Evolutionary conservation across 495 filamentous ascomycete species (phyloP), one percentile per base, ranked within the genome.

Genomic region (Aspergillus nanangensis): DNA sequence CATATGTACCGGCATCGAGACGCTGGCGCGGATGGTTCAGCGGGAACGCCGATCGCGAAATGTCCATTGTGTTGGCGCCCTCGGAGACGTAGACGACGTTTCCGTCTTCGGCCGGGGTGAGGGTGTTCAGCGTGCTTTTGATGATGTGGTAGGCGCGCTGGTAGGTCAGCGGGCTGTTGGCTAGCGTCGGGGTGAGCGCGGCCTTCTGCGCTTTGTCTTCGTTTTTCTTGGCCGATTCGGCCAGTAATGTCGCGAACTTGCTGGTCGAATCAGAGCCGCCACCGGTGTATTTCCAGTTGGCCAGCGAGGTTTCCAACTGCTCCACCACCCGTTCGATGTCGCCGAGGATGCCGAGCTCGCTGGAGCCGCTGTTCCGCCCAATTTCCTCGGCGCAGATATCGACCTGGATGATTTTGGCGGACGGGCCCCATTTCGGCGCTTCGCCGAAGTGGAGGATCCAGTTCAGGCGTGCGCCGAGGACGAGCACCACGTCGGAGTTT

Each of bases 11-110:
- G 7, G 81, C 81, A 49, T 84, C 81, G 20, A 84, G 73, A 2
- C 81, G 74, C 3, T 78, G 71, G 23, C 82, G 74, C 5, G 82
- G 81, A 41, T 79, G 64, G 14, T 76, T 61, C 9, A 84, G 66
- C 0, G 72, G 67, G 61, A 85, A 83, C 48, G 77, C 70, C 19
- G 71, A 72, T n/a, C 81, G 75, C 3, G 76, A 78, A 33, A 84
- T 83, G 51, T 83, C 79, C 82, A 84, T 83, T 13, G 80, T 82
- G 60, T 84, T 84, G 19, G 81, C 80, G 35, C 81, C 81, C 63
- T 85, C 81, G 1, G 79, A 82, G 43, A 84, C 65, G 48, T 83
- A 83, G 14, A 84, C 75, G 20, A 83, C 70, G 43, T 65, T 57
- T 8, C 79, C 79, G 7, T 72, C 61, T 15, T 72, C 63, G 0